Evolutionary conservation across 441 rosid genomes (phyloP).

Genomic region (Breynia disticha): DNA sequence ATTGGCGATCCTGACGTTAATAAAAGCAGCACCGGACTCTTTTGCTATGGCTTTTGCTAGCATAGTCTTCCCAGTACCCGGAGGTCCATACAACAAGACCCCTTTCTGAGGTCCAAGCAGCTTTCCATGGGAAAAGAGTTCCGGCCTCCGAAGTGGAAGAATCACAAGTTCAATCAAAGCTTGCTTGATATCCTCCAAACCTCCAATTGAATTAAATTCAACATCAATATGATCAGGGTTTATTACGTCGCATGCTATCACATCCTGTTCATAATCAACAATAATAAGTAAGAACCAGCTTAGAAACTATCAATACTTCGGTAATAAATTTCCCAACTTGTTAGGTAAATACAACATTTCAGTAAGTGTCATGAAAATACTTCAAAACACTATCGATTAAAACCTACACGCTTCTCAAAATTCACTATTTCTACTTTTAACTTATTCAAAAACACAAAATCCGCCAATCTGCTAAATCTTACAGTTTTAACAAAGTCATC

Average conservation of each 20-base stretch:
- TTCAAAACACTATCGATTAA: too few species aligned
- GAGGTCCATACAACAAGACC: conserved; percentile 86
- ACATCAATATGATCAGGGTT: conserved; percentile 90
- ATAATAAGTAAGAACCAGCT: too few species aligned
- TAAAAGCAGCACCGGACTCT: conserved; percentile 93
- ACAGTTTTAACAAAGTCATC: too few species aligned
- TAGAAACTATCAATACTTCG: too few species aligned
- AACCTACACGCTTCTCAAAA: too few species aligned
- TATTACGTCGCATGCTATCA: conserved; percentile 88
- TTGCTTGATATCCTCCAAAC: conserved; percentile 62
- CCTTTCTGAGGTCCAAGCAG: conserved; percentile 96
- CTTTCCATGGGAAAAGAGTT: conserved; percentile 76
- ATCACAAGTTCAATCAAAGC: conserved; percentile 81
- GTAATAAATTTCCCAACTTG: too few species aligned
- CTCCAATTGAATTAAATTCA: conserved; percentile 85
- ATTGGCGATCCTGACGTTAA: conserved; percentile 75
- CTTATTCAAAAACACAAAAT: too few species aligned
- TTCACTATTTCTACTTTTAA: too few species aligned
- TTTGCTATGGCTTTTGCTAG: conserved; percentile 95
- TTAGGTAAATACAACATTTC: too few species aligned
- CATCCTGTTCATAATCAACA: conserved; percentile 58
- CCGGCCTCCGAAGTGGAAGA: conserved; percentile 76
- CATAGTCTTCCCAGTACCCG: conserved; percentile 99
- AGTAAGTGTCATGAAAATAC: too few species aligned
- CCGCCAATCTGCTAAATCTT: too few species aligned